These are phyloP conservation scores for Mimosa bimucronata DNA, from an alignment of 306 rosid species.

Conservation along the genomic window DNA sequence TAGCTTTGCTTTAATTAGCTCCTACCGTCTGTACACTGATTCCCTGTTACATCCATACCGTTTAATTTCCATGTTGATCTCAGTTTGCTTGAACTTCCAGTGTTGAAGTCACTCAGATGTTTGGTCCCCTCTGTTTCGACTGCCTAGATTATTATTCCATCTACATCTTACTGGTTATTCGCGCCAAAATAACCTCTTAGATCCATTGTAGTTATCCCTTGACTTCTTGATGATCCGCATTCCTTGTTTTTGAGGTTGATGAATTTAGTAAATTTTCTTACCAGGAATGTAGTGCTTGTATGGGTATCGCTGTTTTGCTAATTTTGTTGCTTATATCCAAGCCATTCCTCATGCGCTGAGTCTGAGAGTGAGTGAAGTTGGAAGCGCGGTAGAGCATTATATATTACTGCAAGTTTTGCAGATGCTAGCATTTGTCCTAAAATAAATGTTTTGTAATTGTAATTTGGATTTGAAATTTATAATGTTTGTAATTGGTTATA, in stretches of 20 bases:
- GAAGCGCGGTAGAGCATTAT: not conserved
- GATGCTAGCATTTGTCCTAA: slow-evolving; percentile 11
- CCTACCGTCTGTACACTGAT: slow-evolving; percentile 23
- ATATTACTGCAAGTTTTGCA: slow-evolving; percentile 6
- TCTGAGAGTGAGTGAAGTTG: slow-evolving; percentile 20
- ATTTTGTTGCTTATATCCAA: slow-evolving; percentile 32
- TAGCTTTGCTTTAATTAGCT: slow-evolving; percentile 19
- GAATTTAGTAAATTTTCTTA: not conserved
- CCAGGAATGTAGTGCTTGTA: slow-evolving; percentile 11
- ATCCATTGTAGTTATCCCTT: not conserved
- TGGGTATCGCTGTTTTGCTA: not conserved
- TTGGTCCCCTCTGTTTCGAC: slow-evolving; percentile 10
- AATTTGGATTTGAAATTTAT: slow-evolving; percentile 26
- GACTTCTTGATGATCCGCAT: slow-evolving; percentile 9
- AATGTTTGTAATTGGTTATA: slow-evolving; percentile 7
- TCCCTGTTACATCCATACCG: slow-evolving; percentile 29
- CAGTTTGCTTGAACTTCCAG: slow-evolving; percentile 29
- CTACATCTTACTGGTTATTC: not conserved
- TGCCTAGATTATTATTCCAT: not conserved
- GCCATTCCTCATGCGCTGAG: not conserved
- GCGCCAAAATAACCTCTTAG: not conserved
- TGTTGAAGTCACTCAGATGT: slow-evolving; percentile 24
- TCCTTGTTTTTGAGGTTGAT: not conserved
- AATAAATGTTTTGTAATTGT: slow-evolving; percentile 5
- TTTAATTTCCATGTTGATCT: slow-evolving; percentile 11